Conservation (phyloP, 2,329 filamentous ascomycete species). For the Scolecobasidium constrictum region DNA sequence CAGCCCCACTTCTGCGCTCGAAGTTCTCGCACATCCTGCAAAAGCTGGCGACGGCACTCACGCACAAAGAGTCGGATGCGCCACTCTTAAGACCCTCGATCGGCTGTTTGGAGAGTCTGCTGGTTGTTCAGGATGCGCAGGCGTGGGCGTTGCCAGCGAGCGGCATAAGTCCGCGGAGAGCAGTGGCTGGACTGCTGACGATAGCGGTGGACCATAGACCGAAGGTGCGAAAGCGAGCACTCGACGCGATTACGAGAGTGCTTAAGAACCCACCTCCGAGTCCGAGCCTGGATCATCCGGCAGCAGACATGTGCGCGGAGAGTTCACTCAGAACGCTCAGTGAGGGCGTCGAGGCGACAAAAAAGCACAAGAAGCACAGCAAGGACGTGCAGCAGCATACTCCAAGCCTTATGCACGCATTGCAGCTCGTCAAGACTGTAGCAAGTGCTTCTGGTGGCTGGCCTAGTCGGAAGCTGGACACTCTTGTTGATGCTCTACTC, state of each 20-base stretch:
- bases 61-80: slow-evolving; percentile 71
- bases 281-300: slow-evolving; percentile 86
- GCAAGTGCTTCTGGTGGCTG: slow-evolving; percentile 81
- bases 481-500: slow-evolving; percentile 78
- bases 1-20: slow-evolving; percentile 75
- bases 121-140: slow-evolving; percentile 76
- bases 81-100: slow-evolving; percentile 79
- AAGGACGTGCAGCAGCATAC: slow-evolving; percentile 54
- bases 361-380: slow-evolving; percentile 56
- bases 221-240: slow-evolving; percentile 87
- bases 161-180: slow-evolving; percentile 75
- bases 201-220: slow-evolving; percentile 79
- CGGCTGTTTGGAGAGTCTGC: slow-evolving; percentile 83
- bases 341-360: slow-evolving; percentile 60
- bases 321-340: slow-evolving; percentile 72
- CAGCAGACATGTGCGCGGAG: slow-evolving; percentile 91
- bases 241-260: slow-evolving; percentile 77
- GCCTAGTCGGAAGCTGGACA: slow-evolving; percentile 93
- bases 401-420: slow-evolving; percentile 76
- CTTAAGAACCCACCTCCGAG: slow-evolving; percentile 80
- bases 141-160: slow-evolving; percentile 81
- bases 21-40: slow-evolving; percentile 93
- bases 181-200: slow-evolving; percentile 74
- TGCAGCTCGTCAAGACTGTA: slow-evolving; percentile 86
- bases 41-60: slow-evolving; percentile 73